A percentile compares a stretch with the other conserved stretches of the same genome.
Conservation (phyloP, 495 filamentous ascomycete species). For the Aspergillus baeticus region DNA sequence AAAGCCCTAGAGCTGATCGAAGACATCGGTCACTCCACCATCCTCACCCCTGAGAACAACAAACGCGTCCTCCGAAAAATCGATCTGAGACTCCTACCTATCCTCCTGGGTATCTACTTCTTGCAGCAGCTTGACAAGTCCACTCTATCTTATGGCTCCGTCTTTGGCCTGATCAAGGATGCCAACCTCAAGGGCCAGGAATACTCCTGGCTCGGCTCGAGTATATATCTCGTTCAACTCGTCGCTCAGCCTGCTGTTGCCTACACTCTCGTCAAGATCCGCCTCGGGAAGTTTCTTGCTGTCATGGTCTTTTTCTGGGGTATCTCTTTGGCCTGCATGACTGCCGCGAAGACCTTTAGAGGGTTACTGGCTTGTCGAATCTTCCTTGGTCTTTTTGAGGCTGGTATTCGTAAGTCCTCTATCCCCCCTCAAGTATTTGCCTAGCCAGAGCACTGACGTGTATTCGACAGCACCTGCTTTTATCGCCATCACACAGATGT, state of each 20-base stretch:
- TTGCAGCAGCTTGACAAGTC: conserved; percentile 60
- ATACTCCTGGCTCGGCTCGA: conserved; percentile 53
- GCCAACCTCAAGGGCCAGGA: conserved; percentile 46
- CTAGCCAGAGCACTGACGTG: background rate
- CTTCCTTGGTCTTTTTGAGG: conserved; percentile 64
- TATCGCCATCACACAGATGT: conserved; percentile 62
- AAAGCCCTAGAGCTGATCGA: conserved; percentile 46
- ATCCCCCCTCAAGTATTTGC: background rate
- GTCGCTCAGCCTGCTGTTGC: conserved; percentile 42
- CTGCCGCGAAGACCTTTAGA: conserved; percentile 54
- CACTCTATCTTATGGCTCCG: conserved; percentile 52
- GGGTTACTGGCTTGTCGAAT: conserved; percentile 57
- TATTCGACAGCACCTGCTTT: conserved; percentile 51
- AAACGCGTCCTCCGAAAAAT: conserved; percentile 51
- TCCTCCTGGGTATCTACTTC: conserved; percentile 42
- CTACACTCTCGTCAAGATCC: conserved; percentile 39
- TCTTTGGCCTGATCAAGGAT: conserved; percentile 48
- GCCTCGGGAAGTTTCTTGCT: conserved; percentile 52
- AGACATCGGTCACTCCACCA: conserved; percentile 34
- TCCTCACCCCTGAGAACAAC: conserved; percentile 55
- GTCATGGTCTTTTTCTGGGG: conserved; percentile 62
- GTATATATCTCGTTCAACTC: conserved; percentile 52
- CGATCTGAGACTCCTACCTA: conserved; percentile 52
- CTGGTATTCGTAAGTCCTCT: conserved; percentile 36
- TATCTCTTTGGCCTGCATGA: conserved; percentile 51